Conservation (phyloP, 1,139 yeast genomes). For the Geotrichum carabidarum region DNA sequence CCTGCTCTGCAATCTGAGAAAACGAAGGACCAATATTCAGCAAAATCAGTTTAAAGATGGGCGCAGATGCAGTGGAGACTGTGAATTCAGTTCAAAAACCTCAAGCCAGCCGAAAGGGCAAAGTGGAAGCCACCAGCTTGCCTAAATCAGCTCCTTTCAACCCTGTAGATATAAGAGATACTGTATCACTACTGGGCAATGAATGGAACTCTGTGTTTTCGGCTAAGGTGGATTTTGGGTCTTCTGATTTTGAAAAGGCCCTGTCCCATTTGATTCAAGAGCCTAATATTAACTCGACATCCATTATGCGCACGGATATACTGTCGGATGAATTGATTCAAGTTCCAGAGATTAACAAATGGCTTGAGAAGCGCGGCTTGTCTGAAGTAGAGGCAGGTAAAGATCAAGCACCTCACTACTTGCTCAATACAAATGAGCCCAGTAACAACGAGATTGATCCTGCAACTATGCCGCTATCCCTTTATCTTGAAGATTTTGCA, state of each 20-base stretch:
- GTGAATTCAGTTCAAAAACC: not conserved
- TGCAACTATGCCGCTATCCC: constrained; percentile 26
- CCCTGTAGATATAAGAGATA: constrained; percentile 30
- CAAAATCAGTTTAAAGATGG: not conserved
- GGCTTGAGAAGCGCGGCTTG: constrained; percentile 15
- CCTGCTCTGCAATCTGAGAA: no score
- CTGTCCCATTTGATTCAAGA: constrained; percentile 75
- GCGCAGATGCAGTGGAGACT: not conserved
- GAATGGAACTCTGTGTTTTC: constrained; percentile 50
- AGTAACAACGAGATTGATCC: constrained; percentile 11
- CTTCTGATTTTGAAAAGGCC: constrained; percentile 59
- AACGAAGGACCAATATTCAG: no score
- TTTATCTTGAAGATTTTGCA: constrained; percentile 52
- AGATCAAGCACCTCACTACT: constrained; percentile 10
- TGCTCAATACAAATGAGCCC: constrained; percentile 7
- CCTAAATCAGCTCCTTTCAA: constrained; percentile 12
- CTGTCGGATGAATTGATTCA: constrained; percentile 43
- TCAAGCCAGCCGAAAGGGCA: not conserved
- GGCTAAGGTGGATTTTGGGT: constrained; percentile 35
- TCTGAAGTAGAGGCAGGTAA: not conserved
- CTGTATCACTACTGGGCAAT: constrained; percentile 52
- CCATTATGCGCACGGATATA: constrained; percentile 82
- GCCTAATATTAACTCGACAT: constrained; percentile 90
- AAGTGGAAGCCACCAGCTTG: constrained; percentile 1
- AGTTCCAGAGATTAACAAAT: constrained; percentile 9